Percentiles rank a stretch among this genome's conserved stretches.
phyloP scores from a whole-genome alignment of 2,329 filamentous ascomycete genomes.

The Aspergillus viridinutans region DNA sequence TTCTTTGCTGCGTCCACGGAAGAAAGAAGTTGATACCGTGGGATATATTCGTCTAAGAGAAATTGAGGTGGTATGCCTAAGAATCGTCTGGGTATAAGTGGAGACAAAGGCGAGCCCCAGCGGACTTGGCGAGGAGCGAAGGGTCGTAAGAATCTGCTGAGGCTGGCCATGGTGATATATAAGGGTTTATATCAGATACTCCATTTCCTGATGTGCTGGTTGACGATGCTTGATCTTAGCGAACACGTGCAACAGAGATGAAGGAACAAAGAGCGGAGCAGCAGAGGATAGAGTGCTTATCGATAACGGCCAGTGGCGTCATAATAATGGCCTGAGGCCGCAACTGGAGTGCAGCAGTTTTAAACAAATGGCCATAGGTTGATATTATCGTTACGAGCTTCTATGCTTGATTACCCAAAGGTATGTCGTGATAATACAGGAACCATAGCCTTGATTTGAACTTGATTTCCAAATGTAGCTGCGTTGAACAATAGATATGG shows the following conservation, averaged over 20 bases:
- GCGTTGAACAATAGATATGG: neutral
- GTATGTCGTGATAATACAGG: neutral
- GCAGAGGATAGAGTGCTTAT: neutral
- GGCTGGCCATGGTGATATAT: slow-evolving; percentile 3
- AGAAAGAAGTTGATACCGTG: slow-evolving; percentile 66
- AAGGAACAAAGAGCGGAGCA: neutral
- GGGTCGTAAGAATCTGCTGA: slow-evolving; percentile 3
- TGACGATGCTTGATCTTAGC: neutral
- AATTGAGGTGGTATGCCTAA: slow-evolving; percentile 60
- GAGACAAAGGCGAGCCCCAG: slow-evolving; percentile 1
- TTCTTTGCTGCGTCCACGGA: slow-evolving; percentile 68
- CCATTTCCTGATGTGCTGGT: neutral
- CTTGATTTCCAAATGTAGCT: neutral
- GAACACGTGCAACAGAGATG: neutral
- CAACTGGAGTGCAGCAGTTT: neutral
- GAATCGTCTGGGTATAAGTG: slow-evolving; percentile 22
- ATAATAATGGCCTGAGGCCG: neutral
- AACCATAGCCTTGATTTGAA: no score
- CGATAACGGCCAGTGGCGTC: neutral
- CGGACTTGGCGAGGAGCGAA: neutral
- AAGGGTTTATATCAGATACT: neutral
- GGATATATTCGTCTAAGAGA: slow-evolving; percentile 69
- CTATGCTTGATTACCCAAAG: neutral
- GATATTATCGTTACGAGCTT: neutral
- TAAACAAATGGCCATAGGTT: neutral